Conservation (phyloP, 768 basidiomycete species). For the Mycena vulgaris region DNA sequence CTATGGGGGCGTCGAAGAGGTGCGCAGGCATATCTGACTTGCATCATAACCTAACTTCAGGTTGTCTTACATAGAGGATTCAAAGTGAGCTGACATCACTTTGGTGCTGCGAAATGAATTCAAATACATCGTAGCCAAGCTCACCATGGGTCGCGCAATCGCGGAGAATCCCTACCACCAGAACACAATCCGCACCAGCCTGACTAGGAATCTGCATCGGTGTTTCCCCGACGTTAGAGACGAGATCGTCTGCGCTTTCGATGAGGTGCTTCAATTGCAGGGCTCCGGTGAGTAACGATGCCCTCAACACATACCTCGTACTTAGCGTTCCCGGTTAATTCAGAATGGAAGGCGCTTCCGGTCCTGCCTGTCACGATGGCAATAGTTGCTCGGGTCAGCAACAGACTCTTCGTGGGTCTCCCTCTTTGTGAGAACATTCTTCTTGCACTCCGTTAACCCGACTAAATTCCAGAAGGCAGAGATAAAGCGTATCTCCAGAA, state of each 20-base stretch:
- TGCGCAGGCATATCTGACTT: slow-evolving; percentile 29
- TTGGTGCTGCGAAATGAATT: background rate
- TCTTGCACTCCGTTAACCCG: background rate
- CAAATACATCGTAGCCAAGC: background rate
- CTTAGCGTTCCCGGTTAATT: background rate
- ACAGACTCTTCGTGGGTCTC: slow-evolving; percentile 48
- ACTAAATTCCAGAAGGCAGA: slow-evolving; percentile 33
- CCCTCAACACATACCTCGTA: background rate
- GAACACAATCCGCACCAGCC: slow-evolving; percentile 17
- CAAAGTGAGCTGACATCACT: slow-evolving; percentile 3
- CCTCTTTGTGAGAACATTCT: slow-evolving; percentile 40
- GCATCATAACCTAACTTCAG: background rate
- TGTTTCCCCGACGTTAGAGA: slow-evolving; percentile 51
- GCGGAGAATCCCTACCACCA: slow-evolving; percentile 20
- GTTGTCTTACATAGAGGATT: background rate
- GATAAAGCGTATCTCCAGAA: slow-evolving; percentile 35
- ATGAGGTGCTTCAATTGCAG: slow-evolving; percentile 19
- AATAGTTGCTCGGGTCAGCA: slow-evolving; percentile 43
- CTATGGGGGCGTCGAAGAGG: slow-evolving; percentile 50
- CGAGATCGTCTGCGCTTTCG: slow-evolving; percentile 47
- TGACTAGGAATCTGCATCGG: slow-evolving; percentile 43
- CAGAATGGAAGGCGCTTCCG: slow-evolving; percentile 40
- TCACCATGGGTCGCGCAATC: slow-evolving; percentile 13
- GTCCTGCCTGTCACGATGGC: slow-evolving; percentile 34
- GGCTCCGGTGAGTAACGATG: slow-evolving; percentile 4